Evolutionary conservation across 345 rosid genomes (phyloP), one percentile per base, ranked within the genome.

Genomic region (Eucalyptus tenuipes): DNA sequence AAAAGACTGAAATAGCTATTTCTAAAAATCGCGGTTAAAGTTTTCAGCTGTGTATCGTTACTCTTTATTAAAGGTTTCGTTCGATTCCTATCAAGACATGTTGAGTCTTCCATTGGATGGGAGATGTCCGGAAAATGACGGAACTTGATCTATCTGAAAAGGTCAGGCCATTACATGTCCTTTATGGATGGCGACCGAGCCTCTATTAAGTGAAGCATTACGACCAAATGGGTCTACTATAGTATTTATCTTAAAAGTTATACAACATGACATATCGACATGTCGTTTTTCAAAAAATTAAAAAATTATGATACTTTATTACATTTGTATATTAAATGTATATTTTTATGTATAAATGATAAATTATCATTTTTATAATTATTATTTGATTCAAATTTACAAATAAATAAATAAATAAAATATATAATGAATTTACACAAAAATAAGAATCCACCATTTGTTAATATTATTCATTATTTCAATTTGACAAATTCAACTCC

Each of bases 401-500:
- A 52, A 52, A 52, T 52, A 52, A 52, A 52, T 18, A 52, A 18
- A 52, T 7, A n/a, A 52, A 52, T 16, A 18, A 52, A 7, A 24
- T 52, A 7, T 52, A 52, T 1, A 52, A 52, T 52, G 57, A 52
- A 52, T 18, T 18, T 52, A 52, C 4, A 52, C 4, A 52, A 52
- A 14, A 52, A 52, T 0, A 52, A 18, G 7, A 52, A 52, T 52
- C 4, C 4, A 7, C 0, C 4, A 52, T 52, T 52, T 52, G 0
- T 52, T 52, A 52, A 52, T 52, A 52, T 52, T 7, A 52, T 52
- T 52, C 8, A 52, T 52, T 18, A 52, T 52, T 52, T 52, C 4
- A 52, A 18, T 52, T 52, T 3, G 24, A 18, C 10, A 7, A 18
- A 52, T 52, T 52, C 10, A 52, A 52, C 24, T 52, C 24, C 10